phyloP scores from a whole-genome alignment of 148 eudicot species.

The Fagopyrum esculentum region DNA sequence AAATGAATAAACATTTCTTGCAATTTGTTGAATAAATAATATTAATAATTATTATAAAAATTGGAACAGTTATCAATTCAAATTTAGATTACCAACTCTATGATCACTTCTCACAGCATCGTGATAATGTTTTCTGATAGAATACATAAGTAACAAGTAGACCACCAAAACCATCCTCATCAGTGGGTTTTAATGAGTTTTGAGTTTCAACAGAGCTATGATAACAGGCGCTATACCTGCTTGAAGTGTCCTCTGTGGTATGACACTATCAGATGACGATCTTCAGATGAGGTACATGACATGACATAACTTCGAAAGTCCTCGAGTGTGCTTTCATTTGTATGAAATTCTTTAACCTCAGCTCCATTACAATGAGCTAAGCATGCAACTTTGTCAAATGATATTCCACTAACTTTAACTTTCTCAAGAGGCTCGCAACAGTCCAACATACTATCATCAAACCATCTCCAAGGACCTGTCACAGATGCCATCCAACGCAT shows the following conservation, averaged over 20 bases:
- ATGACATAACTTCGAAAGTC: conserved; percentile 66
- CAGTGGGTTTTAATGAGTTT: background rate
- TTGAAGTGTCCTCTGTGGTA: conserved; percentile 65
- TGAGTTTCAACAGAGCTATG: background rate
- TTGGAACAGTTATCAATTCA: no score
- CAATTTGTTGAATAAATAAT: background rate
- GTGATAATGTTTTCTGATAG: background rate
- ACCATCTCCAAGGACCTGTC: conserved; percentile 98
- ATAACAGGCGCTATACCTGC: conserved; percentile 39
- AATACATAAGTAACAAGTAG: background rate
- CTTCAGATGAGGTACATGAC: conserved; percentile 59
- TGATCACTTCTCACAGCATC: background rate
- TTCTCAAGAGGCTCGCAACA: conserved; percentile 93
- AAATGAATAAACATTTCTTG: conserved; percentile 2
- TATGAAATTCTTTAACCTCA: conserved; percentile 62
- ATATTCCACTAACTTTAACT: conserved; percentile 72
- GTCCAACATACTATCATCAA: conserved; percentile 89
- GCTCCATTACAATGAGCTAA: conserved; percentile 91
- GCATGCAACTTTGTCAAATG: conserved; percentile 76
- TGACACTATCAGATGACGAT: conserved; percentile 67
- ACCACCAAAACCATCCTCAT: background rate
- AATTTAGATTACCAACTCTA: no score
- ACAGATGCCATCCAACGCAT: background rate
- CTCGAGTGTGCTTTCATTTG: conserved; percentile 53
- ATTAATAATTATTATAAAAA: no score